Conservation (phyloP, 2,329 filamentous ascomycete species). For the Amylocarpus encephaloides region DNA sequence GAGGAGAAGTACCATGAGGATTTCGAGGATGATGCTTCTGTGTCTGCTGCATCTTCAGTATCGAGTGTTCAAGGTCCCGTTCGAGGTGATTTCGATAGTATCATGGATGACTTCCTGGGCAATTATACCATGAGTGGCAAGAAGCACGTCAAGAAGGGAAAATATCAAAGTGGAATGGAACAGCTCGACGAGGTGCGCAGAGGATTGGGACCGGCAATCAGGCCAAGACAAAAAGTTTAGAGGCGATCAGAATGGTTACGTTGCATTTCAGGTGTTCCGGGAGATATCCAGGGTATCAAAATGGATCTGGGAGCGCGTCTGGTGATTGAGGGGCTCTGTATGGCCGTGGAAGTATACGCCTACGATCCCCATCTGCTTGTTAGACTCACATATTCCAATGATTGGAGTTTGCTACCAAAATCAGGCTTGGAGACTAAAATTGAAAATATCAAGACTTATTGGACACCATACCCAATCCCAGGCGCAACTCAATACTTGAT, state of each 20-base stretch:
- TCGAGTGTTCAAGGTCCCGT: slow-evolving; percentile 64
- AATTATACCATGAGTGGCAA: slow-evolving; percentile 66
- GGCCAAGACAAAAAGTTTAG: slow-evolving; percentile 33
- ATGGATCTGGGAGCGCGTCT: too few relatives aligned
- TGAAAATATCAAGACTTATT: too few relatives aligned
- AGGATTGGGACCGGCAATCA: slow-evolving; percentile 68
- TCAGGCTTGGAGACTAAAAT: too few relatives aligned
- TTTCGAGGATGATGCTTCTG: slow-evolving; percentile 53
- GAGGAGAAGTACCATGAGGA: slow-evolving; percentile 72
- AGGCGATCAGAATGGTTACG: not conserved
- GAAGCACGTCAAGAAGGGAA: slow-evolving; percentile 71
- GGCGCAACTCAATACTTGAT: too few relatives aligned
- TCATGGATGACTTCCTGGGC: slow-evolving; percentile 89
- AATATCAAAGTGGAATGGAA: slow-evolving; percentile 72
- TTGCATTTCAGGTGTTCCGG: too few relatives aligned
- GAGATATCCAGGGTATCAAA: too few relatives aligned
- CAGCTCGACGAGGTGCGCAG: slow-evolving; percentile 86
- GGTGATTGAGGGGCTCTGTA: too few relatives aligned
- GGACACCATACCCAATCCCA: too few relatives aligned
- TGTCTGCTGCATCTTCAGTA: slow-evolving; percentile 57
- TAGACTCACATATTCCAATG: too few relatives aligned
- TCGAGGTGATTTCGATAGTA: slow-evolving; percentile 74
- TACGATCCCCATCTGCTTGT: too few relatives aligned
- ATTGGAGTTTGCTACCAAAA: too few relatives aligned
- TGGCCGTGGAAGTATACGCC: too few relatives aligned